Percentiles rank a stretch among this genome's conserved stretches.
phyloP scores from a whole-genome alignment of 257 asterid species.

The Primulina huaijiensis region DNA sequence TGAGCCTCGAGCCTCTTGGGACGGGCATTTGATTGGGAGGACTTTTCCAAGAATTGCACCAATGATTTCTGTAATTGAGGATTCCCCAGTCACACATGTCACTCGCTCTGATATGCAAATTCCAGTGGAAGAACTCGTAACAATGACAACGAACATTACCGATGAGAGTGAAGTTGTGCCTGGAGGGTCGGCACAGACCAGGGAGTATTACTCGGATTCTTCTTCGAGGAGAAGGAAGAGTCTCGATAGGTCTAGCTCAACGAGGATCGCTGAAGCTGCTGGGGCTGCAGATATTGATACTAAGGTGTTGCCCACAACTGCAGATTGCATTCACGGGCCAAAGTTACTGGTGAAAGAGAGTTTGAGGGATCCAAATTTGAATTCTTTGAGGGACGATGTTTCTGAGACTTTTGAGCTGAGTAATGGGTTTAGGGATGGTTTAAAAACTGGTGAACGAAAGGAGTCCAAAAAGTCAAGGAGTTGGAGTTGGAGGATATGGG shows the following conservation, averaged over 20 bases:
- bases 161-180: conserved; percentile 50
- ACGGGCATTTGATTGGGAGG: conserved; percentile 66
- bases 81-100: conserved; percentile 49
- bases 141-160: not conserved
- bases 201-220: conserved; percentile 72
- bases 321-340: conserved; percentile 51
- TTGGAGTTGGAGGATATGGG: conserved; percentile 76
- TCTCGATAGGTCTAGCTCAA: conserved; percentile 80
- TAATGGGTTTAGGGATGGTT: conserved; percentile 49
- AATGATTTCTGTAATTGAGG: conserved; percentile 77
- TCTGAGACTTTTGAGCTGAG: conserved; percentile 73
- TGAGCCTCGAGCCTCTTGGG: conserved; percentile 91
- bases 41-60: conserved; percentile 62
- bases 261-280: conserved; percentile 72
- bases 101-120: conserved; percentile 57
- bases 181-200: conserved; percentile 78
- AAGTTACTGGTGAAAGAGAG: conserved; percentile 42
- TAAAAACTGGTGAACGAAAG: not conserved
- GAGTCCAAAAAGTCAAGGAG: conserved; percentile 59
- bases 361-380: conserved; percentile 48
- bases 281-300: conserved; percentile 80
- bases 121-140: conserved; percentile 55
- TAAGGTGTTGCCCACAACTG: conserved; percentile 45
- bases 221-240: conserved; percentile 86
- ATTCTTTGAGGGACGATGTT: conserved; percentile 65